Evolutionary conservation across 179 eudicot genomes (phyloP).

Genomic region (Drosera spatulata): DNA sequence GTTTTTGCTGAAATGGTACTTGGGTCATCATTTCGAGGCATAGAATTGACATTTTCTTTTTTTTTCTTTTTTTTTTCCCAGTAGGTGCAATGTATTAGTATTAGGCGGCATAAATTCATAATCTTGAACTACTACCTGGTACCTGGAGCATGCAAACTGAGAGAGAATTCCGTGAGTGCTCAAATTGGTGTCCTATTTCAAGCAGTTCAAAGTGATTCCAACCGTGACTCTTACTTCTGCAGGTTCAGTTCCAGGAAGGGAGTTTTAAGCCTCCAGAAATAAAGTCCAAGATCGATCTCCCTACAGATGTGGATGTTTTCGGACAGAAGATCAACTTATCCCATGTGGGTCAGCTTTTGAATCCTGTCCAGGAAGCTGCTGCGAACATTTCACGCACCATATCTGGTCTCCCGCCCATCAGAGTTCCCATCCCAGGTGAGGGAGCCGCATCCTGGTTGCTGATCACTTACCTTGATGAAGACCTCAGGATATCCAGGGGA

Average conservation of each 20-base stretch:
- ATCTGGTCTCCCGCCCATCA: constrained; percentile 63
- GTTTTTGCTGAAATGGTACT: no score
- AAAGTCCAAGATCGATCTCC: constrained; percentile 64
- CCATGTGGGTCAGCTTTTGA: constrained; percentile 66
- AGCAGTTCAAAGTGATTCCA: no score
- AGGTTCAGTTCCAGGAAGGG: constrained; percentile 92
- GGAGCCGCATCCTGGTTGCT: constrained; percentile 72
- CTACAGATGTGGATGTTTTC: constrained; percentile 55
- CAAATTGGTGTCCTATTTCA: no score
- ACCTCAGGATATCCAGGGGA: constrained; percentile 83
- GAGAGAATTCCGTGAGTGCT: no score
- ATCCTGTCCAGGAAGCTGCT: constrained; percentile 67
- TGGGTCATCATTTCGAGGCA: no score
- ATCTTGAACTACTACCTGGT: no score
- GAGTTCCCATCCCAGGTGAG: constrained; percentile 70
- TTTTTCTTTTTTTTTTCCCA: no score
- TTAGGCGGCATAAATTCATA: no score
- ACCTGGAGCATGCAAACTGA: no score
- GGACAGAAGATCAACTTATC: constrained; percentile 68
- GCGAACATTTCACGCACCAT: constrained; percentile 40
- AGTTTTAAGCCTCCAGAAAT: constrained; percentile 75
- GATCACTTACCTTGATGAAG: constrained; percentile 74
- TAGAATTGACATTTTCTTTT: no score
- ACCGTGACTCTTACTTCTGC: constrained; percentile 7
- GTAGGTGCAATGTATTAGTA: no score